phyloP scores from a whole-genome alignment of 2,329 filamentous ascomycete genomes.

The Lachnellula arida region DNA sequence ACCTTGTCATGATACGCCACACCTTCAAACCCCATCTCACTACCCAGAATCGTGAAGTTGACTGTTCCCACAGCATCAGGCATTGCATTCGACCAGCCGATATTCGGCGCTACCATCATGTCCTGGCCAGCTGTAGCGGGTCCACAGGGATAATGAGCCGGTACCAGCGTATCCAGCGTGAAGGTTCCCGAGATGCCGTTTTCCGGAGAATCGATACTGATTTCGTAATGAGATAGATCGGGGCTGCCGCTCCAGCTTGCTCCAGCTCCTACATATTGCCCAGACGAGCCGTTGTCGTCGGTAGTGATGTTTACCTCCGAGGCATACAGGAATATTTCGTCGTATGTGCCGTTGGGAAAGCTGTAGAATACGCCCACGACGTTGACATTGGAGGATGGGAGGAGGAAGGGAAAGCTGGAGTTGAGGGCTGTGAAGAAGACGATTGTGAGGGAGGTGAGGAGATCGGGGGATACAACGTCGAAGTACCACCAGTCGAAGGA shows the following conservation, averaged over 20 bases:
- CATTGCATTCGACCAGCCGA: slow-evolving; percentile 37
- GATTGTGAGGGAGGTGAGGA: slow-evolving; percentile 29
- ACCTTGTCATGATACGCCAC: slow-evolving; percentile 43
- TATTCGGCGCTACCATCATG: slow-evolving; percentile 30
- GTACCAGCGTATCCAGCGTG: slow-evolving; percentile 10
- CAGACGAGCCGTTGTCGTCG: slow-evolving; percentile 11
- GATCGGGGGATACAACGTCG: slow-evolving; percentile 31
- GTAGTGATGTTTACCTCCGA: slow-evolving; percentile 11
- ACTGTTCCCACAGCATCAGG: slow-evolving; percentile 33
- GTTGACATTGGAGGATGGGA: neutral
- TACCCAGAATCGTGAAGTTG: slow-evolving; percentile 25
- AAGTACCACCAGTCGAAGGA: slow-evolving; percentile 38
- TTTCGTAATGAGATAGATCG: slow-evolving; percentile 12
- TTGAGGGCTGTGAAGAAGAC: slow-evolving; percentile 32
- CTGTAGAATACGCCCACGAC: slow-evolving; percentile 8
- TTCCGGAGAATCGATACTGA: slow-evolving; percentile 13
- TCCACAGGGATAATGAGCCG: slow-evolving; percentile 28
- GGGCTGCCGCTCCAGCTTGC: slow-evolving; percentile 10
- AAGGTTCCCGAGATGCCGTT: slow-evolving; percentile 14
- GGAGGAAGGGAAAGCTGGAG: slow-evolving; percentile 35
- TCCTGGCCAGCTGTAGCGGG: slow-evolving; percentile 13
- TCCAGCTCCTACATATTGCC: slow-evolving; percentile 12
- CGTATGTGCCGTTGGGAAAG: slow-evolving; percentile 17
- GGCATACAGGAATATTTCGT: neutral
- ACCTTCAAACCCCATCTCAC: slow-evolving; percentile 33